Conservation (phyloP, 176 grass and related monocot species). For the Triticum monococcum region DNA sequence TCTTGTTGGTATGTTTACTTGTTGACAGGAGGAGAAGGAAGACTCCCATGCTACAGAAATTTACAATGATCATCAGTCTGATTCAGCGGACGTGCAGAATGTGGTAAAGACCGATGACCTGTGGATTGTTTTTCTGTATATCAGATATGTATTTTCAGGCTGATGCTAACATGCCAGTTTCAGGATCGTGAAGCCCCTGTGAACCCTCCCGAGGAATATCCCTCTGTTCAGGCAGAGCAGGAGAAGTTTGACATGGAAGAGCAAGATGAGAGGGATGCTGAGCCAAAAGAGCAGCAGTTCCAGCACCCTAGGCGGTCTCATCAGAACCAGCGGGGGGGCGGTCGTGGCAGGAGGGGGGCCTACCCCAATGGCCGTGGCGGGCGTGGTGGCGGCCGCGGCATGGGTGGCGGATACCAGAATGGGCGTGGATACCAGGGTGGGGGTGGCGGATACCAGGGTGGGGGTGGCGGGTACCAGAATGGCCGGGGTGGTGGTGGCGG, state of each 20-base stretch:
- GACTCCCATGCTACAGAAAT: conserved; percentile 29
- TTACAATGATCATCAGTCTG: conserved; percentile 32
- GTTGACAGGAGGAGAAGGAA: conserved; percentile 40
- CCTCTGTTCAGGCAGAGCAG: conserved; percentile 41
- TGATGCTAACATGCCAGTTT: conserved; percentile 13
- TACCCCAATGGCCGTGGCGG: conserved; percentile 54
- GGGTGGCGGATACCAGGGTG: not conserved
- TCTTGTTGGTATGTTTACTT: conserved; percentile 4
- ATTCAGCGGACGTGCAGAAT: conserved; percentile 24
- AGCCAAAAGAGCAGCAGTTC: conserved; percentile 51
- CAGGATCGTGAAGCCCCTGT: conserved; percentile 40
- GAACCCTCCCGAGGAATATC: conserved; percentile 31
- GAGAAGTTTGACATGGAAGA: conserved; percentile 54
- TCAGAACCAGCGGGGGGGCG: conserved; percentile 47
- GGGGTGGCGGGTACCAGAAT: conserved; percentile 31
- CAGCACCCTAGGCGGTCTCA: conserved; percentile 30
- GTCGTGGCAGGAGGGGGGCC: conserved; percentile 43
- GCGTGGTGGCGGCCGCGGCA: conserved; percentile 48
- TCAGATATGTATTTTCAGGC: not conserved
- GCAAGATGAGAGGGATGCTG: conserved; percentile 36
- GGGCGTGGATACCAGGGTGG: conserved; percentile 43
- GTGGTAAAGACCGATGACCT: conserved; percentile 24
- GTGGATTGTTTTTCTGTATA: not conserved
- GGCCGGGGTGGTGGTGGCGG: not conserved
- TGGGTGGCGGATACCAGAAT: conserved; percentile 29